Evolutionary conservation across 2,329 filamentous ascomycete genomes (phyloP), one percentile per base, ranked within the genome.

Genomic region (Fusarium begoniae): DNA sequence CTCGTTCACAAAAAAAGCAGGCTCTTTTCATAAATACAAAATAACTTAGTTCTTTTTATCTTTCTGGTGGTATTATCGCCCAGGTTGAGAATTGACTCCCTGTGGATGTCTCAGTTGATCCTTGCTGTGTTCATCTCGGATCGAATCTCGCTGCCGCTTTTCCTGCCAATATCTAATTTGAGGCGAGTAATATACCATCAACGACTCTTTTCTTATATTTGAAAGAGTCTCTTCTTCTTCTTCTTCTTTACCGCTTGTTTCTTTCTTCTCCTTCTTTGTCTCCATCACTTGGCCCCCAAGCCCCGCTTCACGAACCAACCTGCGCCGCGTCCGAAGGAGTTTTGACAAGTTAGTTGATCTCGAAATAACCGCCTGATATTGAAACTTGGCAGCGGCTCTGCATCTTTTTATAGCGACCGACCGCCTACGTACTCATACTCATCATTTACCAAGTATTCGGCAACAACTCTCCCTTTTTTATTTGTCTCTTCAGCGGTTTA

Each of bases 241-340:
- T 18, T 35, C 40, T 38, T 26, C 26, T 54, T 14, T 44, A 53
- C 38, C 44, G 50, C 51, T n/a, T 63, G 17, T 45, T 28, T 37
- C 24, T 30, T 28, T 40, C 37, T 51, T 20, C 22, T 30, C 51
- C 22, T 55, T 57, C 37, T 45, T 51, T 50, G n/a, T 37, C 38
- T 54, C 58, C 38, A 63, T 58, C 57, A 72, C 48, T 48, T 50
- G 62, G 63, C 72, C 74, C 70, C 72, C 57, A 54, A 56, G 56
- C 66, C 71, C 73, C 75, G 66, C 69, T 54, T 69, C 68, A 71
- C 65, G 37, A 73, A 70, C 72, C 73, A 73, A 44, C 54, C 47
- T 64, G 65, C 67, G 51, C 66, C 51, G 63, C 70, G 26, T 69
- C 70, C 58, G 20, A 58, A 58, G 30, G 56, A 58, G 32, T 68